Base-by-base conservation (phyloP, 2,329 filamentous ascomycete genomes). In the Penicillium sp. region DNA sequence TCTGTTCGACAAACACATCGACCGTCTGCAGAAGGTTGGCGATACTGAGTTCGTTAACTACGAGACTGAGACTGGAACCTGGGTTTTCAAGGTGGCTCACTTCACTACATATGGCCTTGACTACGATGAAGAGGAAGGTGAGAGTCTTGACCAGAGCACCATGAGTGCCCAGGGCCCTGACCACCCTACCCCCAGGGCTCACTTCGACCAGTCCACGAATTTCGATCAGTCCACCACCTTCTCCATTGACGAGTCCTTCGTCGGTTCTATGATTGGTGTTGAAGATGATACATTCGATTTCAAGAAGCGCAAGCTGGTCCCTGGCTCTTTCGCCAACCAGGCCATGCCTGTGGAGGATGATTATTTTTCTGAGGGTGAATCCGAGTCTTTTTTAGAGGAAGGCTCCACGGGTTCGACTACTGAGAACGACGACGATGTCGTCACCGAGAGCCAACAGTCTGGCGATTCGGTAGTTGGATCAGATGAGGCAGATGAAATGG, bases 21-120 rank as follows among this genome's bases (percentile, higher is more conserved):
- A 76, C 37, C 88, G 90, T 54, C 84, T 99, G 25, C 89, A 87
- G 80, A 86, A 84, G 58, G 91, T 97, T 38, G 79, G 80, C 9
- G 88, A 91, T 72, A 97, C 94, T 0, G 86, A 86, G 4, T 97
- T 96, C 68, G 81, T 93, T 67, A 82, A 83, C 67, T 99, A 97
- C 74, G 84, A 95, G 62, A 80, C 82, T 57, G 82, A 90, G 1
- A 92, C 87, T 52, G 94, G 93, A 52, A 84, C 90, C 47, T 99
- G 95, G 95, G 85, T 85, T 15, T 99, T 99, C 78, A 86, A 82
- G 10, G 94, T 99, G n/a, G 87, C 93, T 69, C 94, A 99, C 75
- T 99, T 95, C 74, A 97, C 93, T 1, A 96, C 92, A 1, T 99
- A 99, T 71, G 93, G 90, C 41, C 82, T 97, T 54, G 89, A 93